A percentile compares a stretch with the other conserved stretches of the same genome.
Conservation (phyloP, 1,284 basidiomycete species). For the Ustilago bromivora region DNA sequence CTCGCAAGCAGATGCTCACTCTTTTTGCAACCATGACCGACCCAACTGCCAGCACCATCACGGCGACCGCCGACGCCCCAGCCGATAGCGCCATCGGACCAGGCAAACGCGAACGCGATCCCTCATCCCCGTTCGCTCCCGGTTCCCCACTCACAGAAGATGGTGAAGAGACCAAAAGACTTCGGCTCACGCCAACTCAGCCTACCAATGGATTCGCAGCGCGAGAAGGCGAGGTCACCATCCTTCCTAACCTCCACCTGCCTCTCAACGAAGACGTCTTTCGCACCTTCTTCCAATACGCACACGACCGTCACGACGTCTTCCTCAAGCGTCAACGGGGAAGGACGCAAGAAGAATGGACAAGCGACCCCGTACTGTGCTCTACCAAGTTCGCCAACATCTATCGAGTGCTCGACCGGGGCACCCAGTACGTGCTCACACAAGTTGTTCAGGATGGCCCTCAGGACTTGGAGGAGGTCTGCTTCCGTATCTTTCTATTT, state of each 20-base stretch:
- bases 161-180: slow-evolving; percentile 10
- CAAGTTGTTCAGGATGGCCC: slow-evolving; percentile 77
- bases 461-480: slow-evolving; percentile 74
- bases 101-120: slow-evolving; percentile 19
- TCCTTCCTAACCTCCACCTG: slow-evolving; percentile 32
- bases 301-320: slow-evolving; percentile 38
- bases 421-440: slow-evolving; percentile 75
- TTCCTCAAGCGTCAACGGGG: slow-evolving; percentile 23
- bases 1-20: neutral
- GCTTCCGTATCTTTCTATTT: slow-evolving; percentile 77
- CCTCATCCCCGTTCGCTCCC: slow-evolving; percentile 4
- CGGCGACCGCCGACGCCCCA: neutral
- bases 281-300: slow-evolving; percentile 37
- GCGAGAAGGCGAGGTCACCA: slow-evolving; percentile 29
- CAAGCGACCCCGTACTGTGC: slow-evolving; percentile 73
- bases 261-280: slow-evolving; percentile 45
- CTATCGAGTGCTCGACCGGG: slow-evolving; percentile 76
- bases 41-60: neutral
- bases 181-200: neutral
- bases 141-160: neutral
- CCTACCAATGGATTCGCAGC: neutral
- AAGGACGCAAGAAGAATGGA: slow-evolving; percentile 32
- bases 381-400: slow-evolving; percentile 76
- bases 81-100: neutral
- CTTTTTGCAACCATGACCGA: neutral